Percentiles rank a stretch among this genome's conserved stretches.
These are phyloP conservation scores for Nemania abortiva DNA, from an alignment of 2,329 filamentous ascomycete species.

Conservation along the genomic window DNA sequence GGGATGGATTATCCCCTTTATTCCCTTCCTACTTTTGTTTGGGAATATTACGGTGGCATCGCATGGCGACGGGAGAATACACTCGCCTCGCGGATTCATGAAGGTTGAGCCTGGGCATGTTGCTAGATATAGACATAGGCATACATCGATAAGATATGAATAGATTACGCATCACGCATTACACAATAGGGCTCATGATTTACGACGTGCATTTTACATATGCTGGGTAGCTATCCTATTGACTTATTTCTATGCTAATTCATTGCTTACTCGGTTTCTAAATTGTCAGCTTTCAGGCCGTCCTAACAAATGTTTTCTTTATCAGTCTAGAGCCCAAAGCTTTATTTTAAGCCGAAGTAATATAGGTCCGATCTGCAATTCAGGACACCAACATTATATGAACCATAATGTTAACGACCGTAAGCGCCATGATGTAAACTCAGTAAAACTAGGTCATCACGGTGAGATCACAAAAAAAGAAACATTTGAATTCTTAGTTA, in stretches of 20 bases:
- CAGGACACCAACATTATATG: too few relatives aligned
- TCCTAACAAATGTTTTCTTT: too few relatives aligned
- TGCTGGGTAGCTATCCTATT: too few relatives aligned
- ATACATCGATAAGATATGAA: slow-evolving; percentile 2
- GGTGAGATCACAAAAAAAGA: background rate
- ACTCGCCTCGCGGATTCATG: slow-evolving; percentile 1
- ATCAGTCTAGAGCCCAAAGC: too few relatives aligned
- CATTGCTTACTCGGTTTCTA: too few relatives aligned
- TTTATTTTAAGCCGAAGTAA: too few relatives aligned
- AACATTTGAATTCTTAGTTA: background rate
- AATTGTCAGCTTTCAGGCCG: too few relatives aligned
- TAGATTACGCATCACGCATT: slow-evolving; percentile 9
- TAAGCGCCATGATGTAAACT: too few relatives aligned
- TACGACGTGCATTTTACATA: background rate
- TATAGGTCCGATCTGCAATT: too few relatives aligned
- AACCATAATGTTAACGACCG: background rate
- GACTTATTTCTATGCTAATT: too few relatives aligned
- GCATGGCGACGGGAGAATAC: slow-evolving; percentile 23
- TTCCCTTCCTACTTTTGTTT: slow-evolving; percentile 3
- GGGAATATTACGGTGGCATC: slow-evolving; percentile 38
- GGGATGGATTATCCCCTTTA: background rate
- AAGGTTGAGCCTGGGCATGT: background rate
- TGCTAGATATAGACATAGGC: slow-evolving; percentile 8
- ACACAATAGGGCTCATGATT: background rate
- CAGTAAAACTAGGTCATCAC: background rate